Base-by-base conservation (phyloP, 192 early-diverging fungal genomes). In the Coemansia sp. region DNA sequence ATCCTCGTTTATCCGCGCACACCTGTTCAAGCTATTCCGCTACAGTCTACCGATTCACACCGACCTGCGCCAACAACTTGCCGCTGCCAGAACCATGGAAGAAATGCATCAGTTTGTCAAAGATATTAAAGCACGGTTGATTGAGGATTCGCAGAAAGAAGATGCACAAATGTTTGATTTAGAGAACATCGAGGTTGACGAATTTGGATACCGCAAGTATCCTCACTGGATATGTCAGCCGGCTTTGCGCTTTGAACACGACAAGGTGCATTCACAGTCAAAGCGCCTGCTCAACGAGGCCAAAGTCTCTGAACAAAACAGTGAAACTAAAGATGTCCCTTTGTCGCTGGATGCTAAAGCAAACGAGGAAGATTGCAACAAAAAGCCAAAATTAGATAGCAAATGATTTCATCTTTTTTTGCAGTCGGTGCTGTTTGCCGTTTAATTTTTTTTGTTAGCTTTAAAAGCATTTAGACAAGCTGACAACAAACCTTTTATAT, bases 11-110 rank as follows among this genome's bases (percentile, higher is more conserved):
- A 91, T 93, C 28, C 88, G 93, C 22, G 94, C 84, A 0, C 97
- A 99, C 68, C 55, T 99, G 64, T 99, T 99, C 75, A 98, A 97
- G 75, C 83, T 99, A 38, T 94, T 95, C 75, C 84, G 85, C 17
- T 84, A 85, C 25, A 89, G 89, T 64, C 75, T 98, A 30, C 83
- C 86, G 4, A 75, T 87, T 11, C 90, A 95, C 72, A 87, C 89
- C 2, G 96, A 96, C 63, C 67, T 97, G 28, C 87, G 97, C 31
- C 84, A 87, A 22, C 76, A 77, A 40, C 82, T 98, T 28, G 92
- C 82, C 0, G 77, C 83, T 8, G 88, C 85, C 7, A 69, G 73
- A 32, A 82, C 78, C 0, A 58, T 88, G 32, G 89, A 91, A 2
- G 90, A 84, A 0, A 84, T 93, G 56, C 64, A 74, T 40, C 33